Evolutionary conservation across 768 basidiomycete species (phyloP), one percentile per base, ranked within the genome.

Genomic region (Suillus subluteus): DNA sequence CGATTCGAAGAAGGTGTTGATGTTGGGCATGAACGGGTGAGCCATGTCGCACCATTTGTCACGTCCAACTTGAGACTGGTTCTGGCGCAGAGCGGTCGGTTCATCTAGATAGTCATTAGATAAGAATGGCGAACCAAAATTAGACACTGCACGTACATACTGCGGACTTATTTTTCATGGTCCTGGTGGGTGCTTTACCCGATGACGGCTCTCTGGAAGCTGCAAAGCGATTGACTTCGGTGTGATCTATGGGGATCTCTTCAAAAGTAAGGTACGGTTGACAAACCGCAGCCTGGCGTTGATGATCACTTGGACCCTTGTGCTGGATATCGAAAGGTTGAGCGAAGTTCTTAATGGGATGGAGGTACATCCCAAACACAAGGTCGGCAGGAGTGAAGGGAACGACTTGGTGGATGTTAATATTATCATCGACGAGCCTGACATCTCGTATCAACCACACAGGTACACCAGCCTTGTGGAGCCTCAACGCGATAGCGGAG

Each of bases 11-110:
- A 41, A n/a, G 32, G 41, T 41, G 41, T 59, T 37, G 58, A 37
- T 37, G 18, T n/a, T 37, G 58, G 58, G 58, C 58, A 59, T 37
- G 30, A 59, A 41, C 0, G n/a, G 58, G 58, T 59, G 58, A 23
- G n/a, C 21, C 58, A 59, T n/a, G 2, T 59, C 37, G 13, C 6
- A 15, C 58, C 58, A 59, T 41, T n/a, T n/a, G n/a, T n/a, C n/a
- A n/a, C n/a, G n/a, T n/a, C n/a, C n/a, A n/a, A n/a, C n/a, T n/a
- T n/a, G n/a, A n/a, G n/a, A n/a, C n/a, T n/a, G n/a, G n/a, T n/a
- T n/a, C n/a, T n/a, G n/a, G n/a, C n/a, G n/a, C n/a, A n/a, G n/a
- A n/a, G n/a, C n/a, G n/a, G n/a, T n/a, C n/a, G n/a, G n/a, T n/a
- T n/a, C n/a, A n/a, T n/a, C n/a, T n/a, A n/a, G n/a, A n/a, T n/a